Evolutionary conservation across 495 filamentous ascomycete genomes (phyloP).

Genomic region (Cryomyces antarcticus): DNA sequence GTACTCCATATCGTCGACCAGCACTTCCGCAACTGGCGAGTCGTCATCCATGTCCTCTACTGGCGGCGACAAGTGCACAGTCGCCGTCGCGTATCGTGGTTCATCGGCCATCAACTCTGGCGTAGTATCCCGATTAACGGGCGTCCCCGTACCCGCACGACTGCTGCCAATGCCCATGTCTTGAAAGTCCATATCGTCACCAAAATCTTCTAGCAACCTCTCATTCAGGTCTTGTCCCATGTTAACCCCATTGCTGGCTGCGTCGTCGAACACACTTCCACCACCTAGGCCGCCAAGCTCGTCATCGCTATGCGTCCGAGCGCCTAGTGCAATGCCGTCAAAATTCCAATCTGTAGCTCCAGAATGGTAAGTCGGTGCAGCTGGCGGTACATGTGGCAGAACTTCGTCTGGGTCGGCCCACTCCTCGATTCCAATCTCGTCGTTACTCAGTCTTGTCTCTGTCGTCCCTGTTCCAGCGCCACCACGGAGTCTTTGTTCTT

Average conservation of each 20-base stretch:
- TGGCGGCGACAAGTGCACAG: not conserved
- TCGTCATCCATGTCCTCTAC: not conserved
- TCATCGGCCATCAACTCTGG: not conserved
- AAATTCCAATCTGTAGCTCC: not conserved
- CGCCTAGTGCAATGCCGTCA: not conserved
- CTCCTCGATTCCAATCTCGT: not conserved
- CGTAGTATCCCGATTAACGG: not conserved
- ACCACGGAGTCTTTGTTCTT: constrained; percentile 9
- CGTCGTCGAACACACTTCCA: not conserved
- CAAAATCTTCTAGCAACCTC: constrained; percentile 3
- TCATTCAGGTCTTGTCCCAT: not conserved
- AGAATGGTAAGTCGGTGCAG: too few relatives aligned
- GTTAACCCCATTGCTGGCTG: not conserved
- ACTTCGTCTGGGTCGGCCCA: too few relatives aligned
- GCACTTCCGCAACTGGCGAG: constrained; percentile 1
- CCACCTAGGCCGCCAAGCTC: not conserved
- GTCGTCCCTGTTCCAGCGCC: not conserved
- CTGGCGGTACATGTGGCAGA: too few relatives aligned
- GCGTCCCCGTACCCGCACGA: not conserved
- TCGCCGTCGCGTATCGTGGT: not conserved
- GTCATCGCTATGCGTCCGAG: not conserved
- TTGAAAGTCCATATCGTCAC: not conserved
- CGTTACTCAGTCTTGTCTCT: too few relatives aligned
- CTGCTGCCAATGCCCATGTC: not conserved
- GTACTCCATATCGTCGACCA: not conserved